Conservation (phyloP, 306 rosid species). For the Dalbergia oliveri region DNA sequence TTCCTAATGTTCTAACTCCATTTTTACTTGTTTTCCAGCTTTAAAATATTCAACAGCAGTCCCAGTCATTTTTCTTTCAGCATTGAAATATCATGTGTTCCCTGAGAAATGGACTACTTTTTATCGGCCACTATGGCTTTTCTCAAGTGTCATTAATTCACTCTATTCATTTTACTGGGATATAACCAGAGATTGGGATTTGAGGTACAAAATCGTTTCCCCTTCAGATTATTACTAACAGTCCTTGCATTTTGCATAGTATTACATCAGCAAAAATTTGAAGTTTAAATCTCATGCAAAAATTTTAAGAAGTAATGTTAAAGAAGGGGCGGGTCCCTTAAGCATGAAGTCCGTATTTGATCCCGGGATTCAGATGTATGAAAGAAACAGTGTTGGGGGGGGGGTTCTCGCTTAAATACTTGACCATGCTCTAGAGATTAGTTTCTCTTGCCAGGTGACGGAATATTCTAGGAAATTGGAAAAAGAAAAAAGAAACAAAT, state of each 20-base stretch:
- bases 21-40: slow-evolving; percentile 71
- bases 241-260: slow-evolving; percentile 1
- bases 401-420: too few species aligned
- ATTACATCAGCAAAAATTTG: neutral
- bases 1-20: slow-evolving; percentile 49
- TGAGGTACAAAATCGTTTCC: slow-evolving; percentile 69
- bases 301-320: neutral
- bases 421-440: too few species aligned
- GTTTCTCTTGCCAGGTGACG: too few species aligned
- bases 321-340: neutral
- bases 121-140: slow-evolving; percentile 96
- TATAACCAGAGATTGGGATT: slow-evolving; percentile 97
- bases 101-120: slow-evolving; percentile 83
- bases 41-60: slow-evolving; percentile 93
- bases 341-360: too few species aligned
- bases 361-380: too few species aligned
- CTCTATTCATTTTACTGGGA: slow-evolving; percentile 99
- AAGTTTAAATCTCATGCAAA: neutral
- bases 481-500: neutral
- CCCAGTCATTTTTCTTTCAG: slow-evolving; percentile 96
- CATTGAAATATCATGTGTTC: slow-evolving; percentile 89
- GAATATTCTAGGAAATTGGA: too few species aligned
- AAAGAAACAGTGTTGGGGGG: too few species aligned
- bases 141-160: slow-evolving; percentile 88
- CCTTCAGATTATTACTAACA: slow-evolving; percentile 14